Evolutionary conservation across 139 green algal genomes (phyloP).

Genomic region (Auxenochlorella pyrenoidosa): DNA sequence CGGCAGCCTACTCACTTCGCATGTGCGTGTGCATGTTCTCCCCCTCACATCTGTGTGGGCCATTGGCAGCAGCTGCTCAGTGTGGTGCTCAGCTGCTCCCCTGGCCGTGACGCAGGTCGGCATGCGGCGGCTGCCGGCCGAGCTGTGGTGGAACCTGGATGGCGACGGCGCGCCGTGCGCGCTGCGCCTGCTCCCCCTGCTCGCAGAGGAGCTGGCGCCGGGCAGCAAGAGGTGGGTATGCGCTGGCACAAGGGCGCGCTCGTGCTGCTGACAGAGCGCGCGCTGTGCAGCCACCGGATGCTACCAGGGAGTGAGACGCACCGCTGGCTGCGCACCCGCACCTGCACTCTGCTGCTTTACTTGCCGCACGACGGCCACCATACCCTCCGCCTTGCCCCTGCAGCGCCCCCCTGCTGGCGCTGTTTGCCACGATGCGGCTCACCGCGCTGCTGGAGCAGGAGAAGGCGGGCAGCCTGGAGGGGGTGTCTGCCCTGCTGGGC

Average conservation of each 20-base stretch:
- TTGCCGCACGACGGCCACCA: background rate
- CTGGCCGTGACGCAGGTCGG: slow-evolving; percentile 1
- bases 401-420: slow-evolving; percentile 13
- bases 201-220: slow-evolving; percentile 20
- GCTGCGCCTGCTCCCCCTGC: slow-evolving; percentile 25
- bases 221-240: slow-evolving; percentile 8
- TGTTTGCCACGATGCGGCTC: slow-evolving; percentile 34
- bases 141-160: slow-evolving; percentile 40
- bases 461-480: slow-evolving; percentile 6
- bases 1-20: too few species aligned
- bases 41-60: background rate
- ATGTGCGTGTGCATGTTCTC: background rate
- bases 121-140: background rate
- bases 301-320: too few species aligned
- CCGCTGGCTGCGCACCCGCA: too few species aligned
- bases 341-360: background rate
- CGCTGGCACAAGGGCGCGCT: background rate
- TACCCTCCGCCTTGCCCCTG: background rate
- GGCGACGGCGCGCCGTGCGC: background rate
- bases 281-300: too few species aligned
- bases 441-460: slow-evolving; percentile 12
- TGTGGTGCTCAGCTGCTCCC: background rate
- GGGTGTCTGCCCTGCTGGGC: slow-evolving; percentile 38
- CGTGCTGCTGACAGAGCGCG: background rate
- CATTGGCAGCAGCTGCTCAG: too few species aligned